phyloP scores from a whole-genome alignment of 116 monocot species.

The Thalassia testudinum region DNA sequence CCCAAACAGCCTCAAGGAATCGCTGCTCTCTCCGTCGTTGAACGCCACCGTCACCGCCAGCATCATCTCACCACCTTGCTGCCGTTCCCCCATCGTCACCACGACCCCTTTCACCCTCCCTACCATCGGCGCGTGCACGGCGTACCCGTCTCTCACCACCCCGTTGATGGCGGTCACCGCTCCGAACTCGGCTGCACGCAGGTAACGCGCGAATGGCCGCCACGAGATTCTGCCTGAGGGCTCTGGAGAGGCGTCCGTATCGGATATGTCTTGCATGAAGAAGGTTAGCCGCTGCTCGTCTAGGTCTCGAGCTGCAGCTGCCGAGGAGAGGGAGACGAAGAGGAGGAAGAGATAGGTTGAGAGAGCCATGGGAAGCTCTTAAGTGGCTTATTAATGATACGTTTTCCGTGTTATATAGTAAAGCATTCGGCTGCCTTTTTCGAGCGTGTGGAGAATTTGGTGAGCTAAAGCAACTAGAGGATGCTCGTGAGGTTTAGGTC shows the following conservation, averaged over 20 bases:
- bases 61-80: slow-evolving; percentile 4
- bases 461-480: no score
- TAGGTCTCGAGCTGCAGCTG: background rate
- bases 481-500: no score
- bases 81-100: slow-evolving; percentile 2
- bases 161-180: slow-evolving; percentile 4
- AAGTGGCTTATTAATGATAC: no score
- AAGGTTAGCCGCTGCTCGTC: slow-evolving; percentile 1
- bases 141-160: slow-evolving; percentile 6
- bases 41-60: slow-evolving; percentile 19
- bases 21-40: slow-evolving; percentile 2
- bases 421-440: no score
- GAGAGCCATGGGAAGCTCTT: no score
- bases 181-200: slow-evolving; percentile 8
- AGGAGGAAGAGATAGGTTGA: background rate
- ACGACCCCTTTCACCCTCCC: slow-evolving; percentile 7
- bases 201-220: slow-evolving; percentile 1
- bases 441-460: no score
- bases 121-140: slow-evolving; percentile 4
- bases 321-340: background rate
- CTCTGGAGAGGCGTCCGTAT: background rate
- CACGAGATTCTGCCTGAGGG: background rate
- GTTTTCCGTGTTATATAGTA: no score
- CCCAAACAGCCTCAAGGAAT: slow-evolving; percentile 23
- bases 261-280: slow-evolving; percentile 4